Percentiles rank a stretch among this genome's conserved stretches.
Evolutionary conservation across 305 asterid genomes (phyloP).

Genomic region (Fraxinus baroniana): DNA sequence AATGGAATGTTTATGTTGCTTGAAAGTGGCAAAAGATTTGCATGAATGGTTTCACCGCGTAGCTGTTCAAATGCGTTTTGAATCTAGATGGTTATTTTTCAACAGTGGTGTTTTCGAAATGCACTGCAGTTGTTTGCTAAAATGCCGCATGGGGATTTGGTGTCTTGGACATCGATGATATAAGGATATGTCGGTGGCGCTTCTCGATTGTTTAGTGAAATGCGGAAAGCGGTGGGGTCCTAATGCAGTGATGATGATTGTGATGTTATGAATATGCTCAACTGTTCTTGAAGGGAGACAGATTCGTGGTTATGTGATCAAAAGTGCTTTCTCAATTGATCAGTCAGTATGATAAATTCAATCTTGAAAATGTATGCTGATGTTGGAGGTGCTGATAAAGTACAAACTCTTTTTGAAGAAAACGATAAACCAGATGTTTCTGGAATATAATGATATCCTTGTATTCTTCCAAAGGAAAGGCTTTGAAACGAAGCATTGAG

Average conservation of each 20-base stretch:
- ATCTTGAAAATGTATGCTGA: slow-evolving; percentile 34
- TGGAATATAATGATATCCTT: slow-evolving; percentile 43
- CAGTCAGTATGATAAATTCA: slow-evolving; percentile 31
- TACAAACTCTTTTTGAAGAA: slow-evolving; percentile 34
- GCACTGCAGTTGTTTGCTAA: slow-evolving; percentile 41
- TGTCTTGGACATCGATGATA: not conserved
- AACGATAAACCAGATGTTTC: slow-evolving; percentile 28
- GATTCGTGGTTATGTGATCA: not conserved
- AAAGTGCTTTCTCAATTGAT: not conserved
- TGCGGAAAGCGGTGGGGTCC: slow-evolving; percentile 30
- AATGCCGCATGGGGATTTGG: slow-evolving; percentile 39
- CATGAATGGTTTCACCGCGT: slow-evolving; percentile 26
- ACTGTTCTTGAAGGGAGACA: not conserved
- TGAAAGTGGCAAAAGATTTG: not conserved
- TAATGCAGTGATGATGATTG: too few relatives aligned
- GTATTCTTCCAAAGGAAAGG: slow-evolving; percentile 30
- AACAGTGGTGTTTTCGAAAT: slow-evolving; percentile 25
- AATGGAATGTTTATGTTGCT: not conserved
- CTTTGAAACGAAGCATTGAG: slow-evolving; percentile 31
- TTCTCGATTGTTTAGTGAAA: slow-evolving; percentile 33
- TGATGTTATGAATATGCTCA: slow-evolving; percentile 14
- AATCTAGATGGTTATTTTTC: slow-evolving; percentile 33
- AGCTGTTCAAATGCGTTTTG: slow-evolving; percentile 37
- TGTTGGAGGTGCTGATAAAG: slow-evolving; percentile 22
- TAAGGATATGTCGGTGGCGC: slow-evolving; percentile 20